Base-by-base conservation (phyloP, 768 basidiomycete species). In the Lactarius evosmus region DNA sequence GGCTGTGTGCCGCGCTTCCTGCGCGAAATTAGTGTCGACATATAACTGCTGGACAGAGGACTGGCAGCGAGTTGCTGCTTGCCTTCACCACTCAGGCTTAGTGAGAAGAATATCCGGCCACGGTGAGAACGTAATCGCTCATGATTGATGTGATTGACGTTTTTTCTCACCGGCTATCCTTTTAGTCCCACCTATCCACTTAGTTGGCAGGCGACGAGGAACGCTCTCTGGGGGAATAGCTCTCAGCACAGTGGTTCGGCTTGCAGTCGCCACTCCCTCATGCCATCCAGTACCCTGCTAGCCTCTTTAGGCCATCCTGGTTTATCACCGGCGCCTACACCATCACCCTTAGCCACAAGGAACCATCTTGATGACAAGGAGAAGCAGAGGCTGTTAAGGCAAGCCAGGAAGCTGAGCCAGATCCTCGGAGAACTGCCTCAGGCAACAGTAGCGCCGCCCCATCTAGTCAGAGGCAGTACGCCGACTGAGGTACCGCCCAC, bases 341-440 rank as follows among this genome's bases (percentile, higher is more conserved):
- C 41, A 36, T 53, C 61, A 14, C 71, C 74, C 36, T 70, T 72
- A 40, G 75, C 72, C 29, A 66, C 69, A 22, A 49, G 46, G 22
- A 77, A 78, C 67, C 72, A 74, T 16, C 73, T 77, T 29, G 73
- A 72, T 58, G 70, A 71, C 16, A 67, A 67, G 59, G 73, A 78
- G 58, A 79, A 78, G 66, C 75, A 71, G 58, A 75, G 73, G 65
- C 69, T 78, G 56, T 63, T 80, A 58, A 75, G 74, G 69, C 79
- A 80, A 64, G 74, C 77, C 29, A 73, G 77, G 40, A 82, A 79
- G 66, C 71, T 83, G 53, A 78, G 76, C 65, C 76, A 73, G 56
- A 75, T 79, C 53, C 76, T 84, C 46, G 77, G 77, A 40, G 75
- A 79, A 32, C 59, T 74, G 3, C 70, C 78, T 17, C 60, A 68